phyloP scores from a whole-genome alignment of 768 basidiomycete genomes.

The Coprinopsis cinerea region DNA sequence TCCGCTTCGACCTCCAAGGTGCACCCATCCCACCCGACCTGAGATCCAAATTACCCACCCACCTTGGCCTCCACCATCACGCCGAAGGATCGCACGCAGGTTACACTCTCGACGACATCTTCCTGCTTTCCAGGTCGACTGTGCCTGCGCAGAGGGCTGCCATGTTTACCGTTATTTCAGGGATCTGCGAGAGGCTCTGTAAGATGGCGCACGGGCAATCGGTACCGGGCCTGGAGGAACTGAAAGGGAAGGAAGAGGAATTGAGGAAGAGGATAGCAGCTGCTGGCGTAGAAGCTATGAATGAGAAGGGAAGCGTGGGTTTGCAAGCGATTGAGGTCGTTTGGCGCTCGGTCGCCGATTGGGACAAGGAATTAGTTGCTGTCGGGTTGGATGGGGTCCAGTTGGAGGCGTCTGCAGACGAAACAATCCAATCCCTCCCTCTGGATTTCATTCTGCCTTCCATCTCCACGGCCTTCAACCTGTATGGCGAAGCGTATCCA shows the following conservation, averaged over 20 bases:
- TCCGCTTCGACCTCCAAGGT: constrained; percentile 77
- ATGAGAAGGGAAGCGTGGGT: constrained; percentile 61
- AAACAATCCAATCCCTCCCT: constrained; percentile 28
- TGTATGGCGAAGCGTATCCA: constrained; percentile 37
- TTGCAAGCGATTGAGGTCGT: constrained; percentile 63
- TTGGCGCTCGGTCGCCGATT: constrained; percentile 70
- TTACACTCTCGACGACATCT: constrained; percentile 83
- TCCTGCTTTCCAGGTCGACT: constrained; percentile 72
- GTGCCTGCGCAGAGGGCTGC: constrained; percentile 78
- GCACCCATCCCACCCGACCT: constrained; percentile 52
- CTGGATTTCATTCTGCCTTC: constrained; percentile 43
- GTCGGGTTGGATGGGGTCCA: constrained; percentile 42
- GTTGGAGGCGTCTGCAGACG: constrained; percentile 25
- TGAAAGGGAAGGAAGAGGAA: constrained; percentile 35
- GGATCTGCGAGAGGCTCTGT: constrained; percentile 40
- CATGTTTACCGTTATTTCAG: constrained; percentile 70
- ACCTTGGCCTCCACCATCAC: constrained; percentile 89
- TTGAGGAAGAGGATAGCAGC: constrained; percentile 60
- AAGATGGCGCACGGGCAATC: constrained; percentile 26
- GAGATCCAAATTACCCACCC: constrained; percentile 61
- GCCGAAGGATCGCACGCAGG: constrained; percentile 75
- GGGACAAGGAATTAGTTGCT: constrained; percentile 36
- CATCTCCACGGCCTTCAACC: constrained; percentile 27
- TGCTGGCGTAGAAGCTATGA: constrained; percentile 60
- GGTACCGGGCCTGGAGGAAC: constrained; percentile 28